These are phyloP conservation scores for Capsicum pubescens DNA, from an alignment of 257 asterid species.

Conservation along the genomic window DNA sequence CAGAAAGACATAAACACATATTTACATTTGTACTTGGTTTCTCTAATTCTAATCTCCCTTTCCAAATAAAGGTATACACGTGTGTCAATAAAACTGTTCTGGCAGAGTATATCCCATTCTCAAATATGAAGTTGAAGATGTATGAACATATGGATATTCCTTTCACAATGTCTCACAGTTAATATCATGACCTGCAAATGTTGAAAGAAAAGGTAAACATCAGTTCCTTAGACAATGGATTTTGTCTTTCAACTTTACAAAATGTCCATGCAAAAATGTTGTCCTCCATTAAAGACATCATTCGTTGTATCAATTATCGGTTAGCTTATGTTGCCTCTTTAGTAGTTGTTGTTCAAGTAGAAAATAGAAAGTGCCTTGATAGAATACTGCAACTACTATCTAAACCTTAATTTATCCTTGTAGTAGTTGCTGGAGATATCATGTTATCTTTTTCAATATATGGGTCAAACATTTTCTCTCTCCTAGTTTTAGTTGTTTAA, in stretches of 20 bases:
- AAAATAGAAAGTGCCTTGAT: not conserved
- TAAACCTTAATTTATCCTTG: not conserved
- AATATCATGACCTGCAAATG: too few relatives aligned
- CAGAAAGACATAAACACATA: not conserved
- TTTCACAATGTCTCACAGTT: too few relatives aligned
- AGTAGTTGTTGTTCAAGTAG: not conserved
- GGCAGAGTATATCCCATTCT: conserved; percentile 20
- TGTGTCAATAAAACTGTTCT: conserved; percentile 59
- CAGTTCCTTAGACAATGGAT: too few relatives aligned
- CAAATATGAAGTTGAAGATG: too few relatives aligned
- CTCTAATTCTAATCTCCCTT: conserved; percentile 9
- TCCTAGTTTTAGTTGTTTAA: conserved; percentile 32
- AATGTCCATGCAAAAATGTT: too few relatives aligned
- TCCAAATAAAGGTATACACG: conserved; percentile 69
- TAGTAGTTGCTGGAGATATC: not conserved
- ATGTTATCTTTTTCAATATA: not conserved
- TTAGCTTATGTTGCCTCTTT: too few relatives aligned
- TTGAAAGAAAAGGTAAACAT: too few relatives aligned
- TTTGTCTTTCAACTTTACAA: too few relatives aligned
- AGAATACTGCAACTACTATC: not conserved
- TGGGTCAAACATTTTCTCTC: not conserved
- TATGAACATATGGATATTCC: too few relatives aligned
- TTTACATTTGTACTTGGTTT: not conserved
- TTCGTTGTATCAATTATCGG: too few relatives aligned
- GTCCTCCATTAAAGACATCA: too few relatives aligned